phyloP scores from a whole-genome alignment of 352 stramenopile genomes.

The Phytophthora ohioensis region DNA sequence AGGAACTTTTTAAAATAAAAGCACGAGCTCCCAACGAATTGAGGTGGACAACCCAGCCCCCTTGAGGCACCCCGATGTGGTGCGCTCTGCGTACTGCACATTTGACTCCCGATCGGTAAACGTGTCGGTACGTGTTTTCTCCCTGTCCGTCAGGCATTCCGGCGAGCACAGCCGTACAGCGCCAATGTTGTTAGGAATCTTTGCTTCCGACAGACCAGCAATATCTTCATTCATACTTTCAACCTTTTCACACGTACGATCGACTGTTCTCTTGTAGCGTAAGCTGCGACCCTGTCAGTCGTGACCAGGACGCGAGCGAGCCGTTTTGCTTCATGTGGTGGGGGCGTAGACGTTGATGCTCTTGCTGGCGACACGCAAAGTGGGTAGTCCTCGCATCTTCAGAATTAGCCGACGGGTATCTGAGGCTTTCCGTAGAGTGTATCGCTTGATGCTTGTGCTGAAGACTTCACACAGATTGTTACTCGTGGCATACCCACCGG shows the following conservation, averaged over 20 bases:
- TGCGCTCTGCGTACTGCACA: background rate
- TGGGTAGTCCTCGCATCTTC: background rate
- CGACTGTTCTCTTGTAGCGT: background rate
- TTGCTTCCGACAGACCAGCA: background rate
- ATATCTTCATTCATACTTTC: background rate
- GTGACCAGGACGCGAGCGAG: background rate
- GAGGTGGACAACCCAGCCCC: background rate
- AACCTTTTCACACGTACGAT: background rate
- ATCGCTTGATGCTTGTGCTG: background rate
- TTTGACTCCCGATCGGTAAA: background rate
- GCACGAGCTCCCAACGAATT: background rate
- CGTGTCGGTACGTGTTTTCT: background rate
- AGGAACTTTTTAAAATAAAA: background rate
- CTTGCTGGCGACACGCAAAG: background rate
- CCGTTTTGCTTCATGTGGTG: background rate
- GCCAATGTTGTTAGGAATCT: background rate
- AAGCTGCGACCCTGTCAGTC: background rate
- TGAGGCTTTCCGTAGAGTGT: background rate
- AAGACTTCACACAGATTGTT: conserved; percentile 8
- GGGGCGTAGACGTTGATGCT: background rate
- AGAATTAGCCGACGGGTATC: background rate
- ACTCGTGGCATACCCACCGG: conserved; percentile 12
- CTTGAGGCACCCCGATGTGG: background rate
- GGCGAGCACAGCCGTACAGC: background rate
- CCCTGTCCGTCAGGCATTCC: background rate